A percentile compares a stretch with the other conserved stretches of the same genome.
Evolutionary conservation across 129 eudicot species (phyloP).

Genomic region (Helianthus annuus): DNA sequence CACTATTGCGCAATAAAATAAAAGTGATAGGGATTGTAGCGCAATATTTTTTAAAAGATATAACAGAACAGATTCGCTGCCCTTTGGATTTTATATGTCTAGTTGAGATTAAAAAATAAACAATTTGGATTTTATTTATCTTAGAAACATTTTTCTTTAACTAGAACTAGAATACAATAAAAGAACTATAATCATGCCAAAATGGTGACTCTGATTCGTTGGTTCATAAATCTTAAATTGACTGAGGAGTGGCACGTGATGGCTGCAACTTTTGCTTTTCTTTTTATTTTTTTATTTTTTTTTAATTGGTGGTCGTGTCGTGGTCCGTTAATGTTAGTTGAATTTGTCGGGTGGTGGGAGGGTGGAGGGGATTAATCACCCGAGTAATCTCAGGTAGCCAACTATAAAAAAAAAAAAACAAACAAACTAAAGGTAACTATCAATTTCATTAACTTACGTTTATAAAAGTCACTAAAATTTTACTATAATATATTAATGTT

Average conservation of each 20-base stretch:
- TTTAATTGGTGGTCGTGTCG: not conserved
- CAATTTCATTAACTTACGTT: too few relatives aligned
- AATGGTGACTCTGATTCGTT: not conserved
- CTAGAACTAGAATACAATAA: not conserved
- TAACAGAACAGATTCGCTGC: not conserved
- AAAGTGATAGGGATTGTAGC: not conserved
- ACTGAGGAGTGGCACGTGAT: not conserved
- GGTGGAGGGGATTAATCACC: too few relatives aligned
- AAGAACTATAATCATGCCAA: too few relatives aligned
- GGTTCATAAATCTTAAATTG: not conserved
- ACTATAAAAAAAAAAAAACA: too few relatives aligned
- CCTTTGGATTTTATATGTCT: not conserved
- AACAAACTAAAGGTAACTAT: too few relatives aligned
- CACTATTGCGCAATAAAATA: slow-evolving; percentile 5
- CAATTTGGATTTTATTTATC: not conserved
- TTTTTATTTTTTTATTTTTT: not conserved
- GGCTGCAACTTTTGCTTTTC: slow-evolving; percentile 2
- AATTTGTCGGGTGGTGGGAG: too few relatives aligned
- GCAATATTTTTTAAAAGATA: not conserved
- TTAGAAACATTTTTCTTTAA: not conserved
- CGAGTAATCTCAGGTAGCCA: too few relatives aligned
- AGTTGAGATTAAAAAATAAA: slow-evolving; percentile 14
- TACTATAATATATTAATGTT: too few relatives aligned
- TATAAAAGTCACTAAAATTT: too few relatives aligned
- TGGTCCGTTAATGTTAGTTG: too few relatives aligned